Conservation (phyloP, 2,329 filamentous ascomycete genomes). For the Aspergillus pseudoterreus region DNA sequence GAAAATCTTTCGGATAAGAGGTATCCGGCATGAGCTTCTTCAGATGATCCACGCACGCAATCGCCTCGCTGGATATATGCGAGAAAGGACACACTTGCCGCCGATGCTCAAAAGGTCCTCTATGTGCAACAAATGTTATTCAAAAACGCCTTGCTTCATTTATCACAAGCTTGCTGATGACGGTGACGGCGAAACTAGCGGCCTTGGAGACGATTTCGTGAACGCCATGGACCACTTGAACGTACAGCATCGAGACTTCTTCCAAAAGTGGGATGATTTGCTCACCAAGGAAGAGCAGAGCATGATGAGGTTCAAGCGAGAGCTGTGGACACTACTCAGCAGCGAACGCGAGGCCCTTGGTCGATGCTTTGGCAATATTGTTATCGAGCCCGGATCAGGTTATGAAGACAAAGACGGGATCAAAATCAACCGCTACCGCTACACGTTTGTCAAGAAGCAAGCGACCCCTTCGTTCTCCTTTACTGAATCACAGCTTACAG, state of each 20-base stretch:
- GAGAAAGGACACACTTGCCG: conserved; percentile 77
- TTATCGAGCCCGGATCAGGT: conserved; percentile 74
- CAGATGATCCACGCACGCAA: conserved; percentile 98
- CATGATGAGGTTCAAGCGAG: conserved; percentile 77
- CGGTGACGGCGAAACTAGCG: conserved; percentile 76
- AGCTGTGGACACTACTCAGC: conserved; percentile 96
- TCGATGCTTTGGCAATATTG: conserved; percentile 82
- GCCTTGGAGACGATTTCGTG: conserved; percentile 75
- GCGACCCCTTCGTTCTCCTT: conserved; percentile 69
- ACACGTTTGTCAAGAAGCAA: conserved; percentile 74
- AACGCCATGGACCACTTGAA: conserved; percentile 76
- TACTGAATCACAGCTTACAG: conserved; percentile 78
- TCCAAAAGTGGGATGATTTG: conserved; percentile 89
- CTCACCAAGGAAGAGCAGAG: conserved; percentile 94
- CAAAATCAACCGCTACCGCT: conserved; percentile 89
- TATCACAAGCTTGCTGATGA: conserved; percentile 89
- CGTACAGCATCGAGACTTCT: conserved; percentile 72
- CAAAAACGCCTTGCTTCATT: conserved; percentile 83
- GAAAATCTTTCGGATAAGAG: conserved; percentile 77
- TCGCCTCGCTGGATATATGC: conserved; percentile 77
- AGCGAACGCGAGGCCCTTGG: conserved; percentile 81
- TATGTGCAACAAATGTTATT: conserved; percentile 83
- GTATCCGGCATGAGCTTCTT: conserved; percentile 79
- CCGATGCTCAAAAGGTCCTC: conserved; percentile 80
- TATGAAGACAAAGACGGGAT: conserved; percentile 65